These are phyloP conservation scores for Cucurbita maxima DNA, from an alignment of 306 rosid genomes.

Conservation along the genomic window DNA sequence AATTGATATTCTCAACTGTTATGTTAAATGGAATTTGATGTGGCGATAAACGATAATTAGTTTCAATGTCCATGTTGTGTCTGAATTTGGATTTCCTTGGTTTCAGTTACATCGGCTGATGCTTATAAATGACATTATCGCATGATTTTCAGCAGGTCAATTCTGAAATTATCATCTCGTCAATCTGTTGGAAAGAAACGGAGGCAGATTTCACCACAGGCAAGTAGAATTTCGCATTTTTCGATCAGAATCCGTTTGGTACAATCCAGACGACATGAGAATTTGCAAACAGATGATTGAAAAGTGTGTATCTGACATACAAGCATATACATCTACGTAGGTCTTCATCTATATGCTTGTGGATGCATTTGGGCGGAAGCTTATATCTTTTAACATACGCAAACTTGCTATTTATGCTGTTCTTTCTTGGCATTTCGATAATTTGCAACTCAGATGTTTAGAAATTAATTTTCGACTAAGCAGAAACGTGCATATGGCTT, in stretches of 20 bases:
- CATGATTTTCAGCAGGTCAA: conserved; percentile 35
- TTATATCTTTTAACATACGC: neutral
- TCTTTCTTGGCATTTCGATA: neutral
- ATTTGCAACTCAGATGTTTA: neutral
- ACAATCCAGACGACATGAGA: neutral
- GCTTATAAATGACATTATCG: neutral
- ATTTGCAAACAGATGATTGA: neutral
- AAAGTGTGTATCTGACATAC: neutral
- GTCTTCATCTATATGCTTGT: neutral
- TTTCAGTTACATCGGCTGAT: neutral
- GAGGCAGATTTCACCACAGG: conserved; percentile 42
- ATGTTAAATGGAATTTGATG: neutral
- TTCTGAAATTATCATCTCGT: conserved; percentile 50
- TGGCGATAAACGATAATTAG: neutral
- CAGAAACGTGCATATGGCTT: neutral
- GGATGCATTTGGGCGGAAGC: neutral
- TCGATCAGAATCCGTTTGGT: neutral
- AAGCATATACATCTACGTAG: neutral
- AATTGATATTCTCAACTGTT: neutral
- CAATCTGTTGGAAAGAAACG: conserved; percentile 36
- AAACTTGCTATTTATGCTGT: neutral
- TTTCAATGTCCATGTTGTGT: neutral
- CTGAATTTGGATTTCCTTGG: neutral
- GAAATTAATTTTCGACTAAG: neutral
- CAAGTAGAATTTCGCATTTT: neutral